Percentiles rank a stretch among this genome's conserved stretches.
Evolutionary conservation across 202 grass and related monocot genomes (phyloP).

Genomic region (Zoysia matrella): DNA sequence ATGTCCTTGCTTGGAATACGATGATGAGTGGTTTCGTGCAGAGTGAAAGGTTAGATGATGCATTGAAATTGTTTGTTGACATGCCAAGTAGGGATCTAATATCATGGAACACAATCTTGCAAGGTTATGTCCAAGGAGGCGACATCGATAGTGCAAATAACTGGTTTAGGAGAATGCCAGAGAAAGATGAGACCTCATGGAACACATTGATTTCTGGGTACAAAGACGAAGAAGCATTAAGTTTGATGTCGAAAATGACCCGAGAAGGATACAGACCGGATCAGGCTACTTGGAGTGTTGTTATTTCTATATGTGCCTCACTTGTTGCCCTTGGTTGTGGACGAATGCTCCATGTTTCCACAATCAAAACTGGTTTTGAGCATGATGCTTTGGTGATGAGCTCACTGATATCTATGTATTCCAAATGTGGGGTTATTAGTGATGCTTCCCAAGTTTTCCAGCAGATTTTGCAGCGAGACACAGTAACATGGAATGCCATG

Average conservation of each 20-base stretch:
- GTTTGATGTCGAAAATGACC: conserved; percentile 62
- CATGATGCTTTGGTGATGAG: conserved; percentile 77
- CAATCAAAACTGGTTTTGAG: conserved; percentile 67
- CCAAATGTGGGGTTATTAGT: conserved; percentile 66
- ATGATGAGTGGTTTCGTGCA: conserved; percentile 72
- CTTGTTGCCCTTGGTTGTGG: conserved; percentile 66
- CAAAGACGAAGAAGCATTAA: conserved; percentile 59
- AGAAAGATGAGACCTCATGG: conserved; percentile 70
- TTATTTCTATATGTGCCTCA: conserved; percentile 71
- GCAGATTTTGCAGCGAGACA: conserved; percentile 55
- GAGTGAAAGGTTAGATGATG: conserved; percentile 64
- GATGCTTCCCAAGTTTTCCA: conserved; percentile 67
- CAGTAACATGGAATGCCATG: conserved; percentile 85
- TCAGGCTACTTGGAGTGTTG: conserved; percentile 60
- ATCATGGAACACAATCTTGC: conserved; percentile 79
- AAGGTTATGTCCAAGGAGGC: conserved; percentile 62
- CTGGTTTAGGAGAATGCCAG: conserved; percentile 67
- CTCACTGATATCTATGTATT: conserved; percentile 82
- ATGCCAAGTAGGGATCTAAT: conserved; percentile 74
- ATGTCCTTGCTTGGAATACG: conserved; percentile 75
- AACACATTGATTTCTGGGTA: conserved; percentile 74
- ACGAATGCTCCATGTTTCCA: conserved; percentile 66
- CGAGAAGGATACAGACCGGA: conserved; percentile 67
- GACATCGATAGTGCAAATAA: conserved; percentile 62
- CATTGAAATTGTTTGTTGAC: conserved; percentile 59